phyloP scores from a whole-genome alignment of 1,139 yeast species.

The Hansenula sp. region DNA sequence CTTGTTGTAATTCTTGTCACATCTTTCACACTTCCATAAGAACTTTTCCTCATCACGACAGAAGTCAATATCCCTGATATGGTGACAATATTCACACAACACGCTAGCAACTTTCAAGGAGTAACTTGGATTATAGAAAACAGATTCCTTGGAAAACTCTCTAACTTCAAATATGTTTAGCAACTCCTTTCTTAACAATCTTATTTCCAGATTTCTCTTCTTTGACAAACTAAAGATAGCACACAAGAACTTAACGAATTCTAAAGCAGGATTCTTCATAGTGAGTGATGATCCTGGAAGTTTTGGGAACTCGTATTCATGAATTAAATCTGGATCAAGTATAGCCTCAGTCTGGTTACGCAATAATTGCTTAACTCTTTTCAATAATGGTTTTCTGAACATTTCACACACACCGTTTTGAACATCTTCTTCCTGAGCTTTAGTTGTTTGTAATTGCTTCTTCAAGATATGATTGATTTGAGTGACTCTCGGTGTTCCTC shows the following conservation, averaged over 20 bases:
- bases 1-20: conserved; percentile 61
- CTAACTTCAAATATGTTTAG: conserved; percentile 69
- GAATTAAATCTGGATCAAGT: conserved; percentile 57
- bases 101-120: conserved; percentile 63
- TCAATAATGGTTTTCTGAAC: conserved; percentile 61
- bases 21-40: conserved; percentile 67
- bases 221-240: conserved; percentile 69
- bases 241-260: conserved; percentile 70
- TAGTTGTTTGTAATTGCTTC: conserved; percentile 30
- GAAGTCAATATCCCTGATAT: conserved; percentile 71
- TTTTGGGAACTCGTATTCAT: conserved; percentile 66
- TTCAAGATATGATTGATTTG: conserved; percentile 56
- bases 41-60: conserved; percentile 56
- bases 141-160: conserved; percentile 78
- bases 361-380: conserved; percentile 61
- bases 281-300: conserved; percentile 65
- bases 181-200: conserved; percentile 71
- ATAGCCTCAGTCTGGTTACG: conserved; percentile 71
- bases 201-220: conserved; percentile 63
- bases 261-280: conserved; percentile 71
- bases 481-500: conserved; percentile 61
- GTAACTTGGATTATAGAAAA: conserved; percentile 73
- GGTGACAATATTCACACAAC: conserved; percentile 77
- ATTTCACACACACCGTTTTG: conserved; percentile 34
- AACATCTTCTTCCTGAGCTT: conserved; percentile 32